phyloP scores from a whole-genome alignment of 768 basidiomycete species.

The Amyloporia xantha region DNA sequence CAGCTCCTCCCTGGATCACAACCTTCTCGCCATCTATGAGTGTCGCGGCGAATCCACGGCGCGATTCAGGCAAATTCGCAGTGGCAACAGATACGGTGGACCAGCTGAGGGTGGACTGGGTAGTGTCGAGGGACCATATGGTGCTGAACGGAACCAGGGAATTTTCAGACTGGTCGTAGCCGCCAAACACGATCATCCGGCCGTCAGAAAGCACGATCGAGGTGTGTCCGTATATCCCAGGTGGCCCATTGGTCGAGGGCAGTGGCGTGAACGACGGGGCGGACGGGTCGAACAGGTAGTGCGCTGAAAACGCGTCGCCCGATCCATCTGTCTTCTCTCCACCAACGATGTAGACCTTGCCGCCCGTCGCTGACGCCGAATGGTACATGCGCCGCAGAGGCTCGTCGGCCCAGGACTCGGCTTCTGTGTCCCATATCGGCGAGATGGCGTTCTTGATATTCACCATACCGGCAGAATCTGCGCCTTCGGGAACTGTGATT shows the following conservation, averaged over 20 bases:
- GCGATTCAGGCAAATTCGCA: constrained; percentile 43
- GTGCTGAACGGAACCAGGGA: constrained; percentile 48
- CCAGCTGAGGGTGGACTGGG: constrained; percentile 44
- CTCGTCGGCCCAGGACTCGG: constrained; percentile 51
- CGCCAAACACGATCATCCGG: constrained; percentile 68
- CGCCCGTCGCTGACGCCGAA: constrained; percentile 44
- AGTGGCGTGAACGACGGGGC: constrained; percentile 47
- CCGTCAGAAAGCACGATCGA: constrained; percentile 67
- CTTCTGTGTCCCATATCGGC: constrained; percentile 43
- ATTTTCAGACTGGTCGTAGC: constrained; percentile 44
- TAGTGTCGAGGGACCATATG: constrained; percentile 61
- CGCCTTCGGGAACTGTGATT: constrained; percentile 39
- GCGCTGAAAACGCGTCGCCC: constrained; percentile 49
- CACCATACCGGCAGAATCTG: constrained; percentile 62
- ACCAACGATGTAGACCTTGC: constrained; percentile 65
- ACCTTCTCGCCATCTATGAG: constrained; percentile 46
- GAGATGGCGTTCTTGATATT: constrained; percentile 31
- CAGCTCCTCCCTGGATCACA: constrained; percentile 75
- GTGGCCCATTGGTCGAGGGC: constrained; percentile 50
- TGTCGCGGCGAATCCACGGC: constrained; percentile 56
- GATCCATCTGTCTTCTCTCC: constrained; percentile 83
- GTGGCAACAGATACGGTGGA: constrained; percentile 30
- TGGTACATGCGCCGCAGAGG: constrained; percentile 78
- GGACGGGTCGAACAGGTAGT: constrained; percentile 54
- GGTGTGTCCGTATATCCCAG: constrained; percentile 66